Conservation (phyloP, 2,329 filamentous ascomycete genomes). For the Apiospora rasikravindrae region DNA sequence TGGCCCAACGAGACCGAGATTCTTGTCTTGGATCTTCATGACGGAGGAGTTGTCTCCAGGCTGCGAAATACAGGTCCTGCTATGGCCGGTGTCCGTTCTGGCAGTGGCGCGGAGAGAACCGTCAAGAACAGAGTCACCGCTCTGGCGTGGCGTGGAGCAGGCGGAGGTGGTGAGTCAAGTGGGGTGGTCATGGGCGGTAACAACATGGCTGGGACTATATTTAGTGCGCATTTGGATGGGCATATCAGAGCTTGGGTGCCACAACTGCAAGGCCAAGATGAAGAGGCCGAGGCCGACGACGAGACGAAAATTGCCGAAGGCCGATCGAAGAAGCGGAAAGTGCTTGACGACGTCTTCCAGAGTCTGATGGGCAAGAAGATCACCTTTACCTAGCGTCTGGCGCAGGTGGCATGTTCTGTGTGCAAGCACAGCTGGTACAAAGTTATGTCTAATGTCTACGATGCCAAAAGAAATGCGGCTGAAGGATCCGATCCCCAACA, state of each 20-base stretch:
- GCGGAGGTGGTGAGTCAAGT: constrained; percentile 62
- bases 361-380: constrained; percentile 76
- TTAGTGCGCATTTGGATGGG: constrained; percentile 84
- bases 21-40: constrained; percentile 77
- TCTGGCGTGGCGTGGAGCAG: constrained; percentile 72
- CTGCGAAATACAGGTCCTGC: constrained; percentile 68
- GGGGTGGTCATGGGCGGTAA: constrained; percentile 66
- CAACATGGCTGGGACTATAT: constrained; percentile 63
- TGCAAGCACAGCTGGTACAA: not conserved
- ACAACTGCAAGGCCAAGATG: constrained; percentile 54
- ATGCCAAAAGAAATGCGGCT: not conserved
- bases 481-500: not conserved
- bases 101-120: constrained; percentile 57
- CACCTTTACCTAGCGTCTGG: constrained; percentile 53
- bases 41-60: constrained; percentile 74
- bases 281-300: constrained; percentile 52
- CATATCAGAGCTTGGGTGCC: constrained; percentile 82
- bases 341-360: constrained; percentile 79
- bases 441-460: not conserved
- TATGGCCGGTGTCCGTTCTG: constrained; percentile 49
- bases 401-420: not conserved
- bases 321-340: constrained; percentile 73
- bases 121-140: constrained; percentile 73
- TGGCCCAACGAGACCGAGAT: constrained; percentile 86
- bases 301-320: constrained; percentile 42